These are phyloP conservation scores for Tulasnella sp. DNA, from an alignment of 768 basidiomycete species.

Conservation along the genomic window DNA sequence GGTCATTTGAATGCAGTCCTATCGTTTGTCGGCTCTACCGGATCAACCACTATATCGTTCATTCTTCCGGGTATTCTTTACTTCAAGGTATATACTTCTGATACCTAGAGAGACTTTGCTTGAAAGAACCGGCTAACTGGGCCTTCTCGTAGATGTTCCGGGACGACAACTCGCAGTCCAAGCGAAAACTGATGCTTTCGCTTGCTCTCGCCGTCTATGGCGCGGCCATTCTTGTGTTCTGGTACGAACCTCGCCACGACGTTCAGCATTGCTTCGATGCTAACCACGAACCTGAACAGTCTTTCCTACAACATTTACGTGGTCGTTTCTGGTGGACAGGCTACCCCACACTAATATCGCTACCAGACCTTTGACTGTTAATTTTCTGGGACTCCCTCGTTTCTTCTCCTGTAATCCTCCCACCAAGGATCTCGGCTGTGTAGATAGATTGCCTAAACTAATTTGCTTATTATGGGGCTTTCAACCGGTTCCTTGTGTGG, in stretches of 20 bases:
- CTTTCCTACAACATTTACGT: slow-evolving; percentile 23
- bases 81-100: slow-evolving; percentile 65
- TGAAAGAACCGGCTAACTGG: neutral
- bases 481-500: neutral
- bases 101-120: neutral
- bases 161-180: slow-evolving; percentile 53
- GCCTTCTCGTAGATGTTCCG: slow-evolving; percentile 60
- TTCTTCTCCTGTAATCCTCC: neutral
- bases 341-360: neutral
- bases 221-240: slow-evolving; percentile 73
- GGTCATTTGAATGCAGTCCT: slow-evolving; percentile 52
- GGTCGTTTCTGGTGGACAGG: neutral
- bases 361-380: neutral
- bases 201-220: slow-evolving; percentile 74
- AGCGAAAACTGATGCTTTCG: slow-evolving; percentile 54
- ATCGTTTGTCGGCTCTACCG: slow-evolving; percentile 94
- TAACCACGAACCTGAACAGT: neutral
- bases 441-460: neutral
- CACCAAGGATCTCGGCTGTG: neutral
- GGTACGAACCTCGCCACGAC: slow-evolving; percentile 45
- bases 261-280: neutral
- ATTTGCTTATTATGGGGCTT: neutral
- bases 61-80: slow-evolving; percentile 91
- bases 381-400: neutral
- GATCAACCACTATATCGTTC: slow-evolving; percentile 94